Percentiles rank a stretch among this genome's conserved stretches.
These are phyloP conservation scores for Dioszegia hungarica DNA, from an alignment of 768 basidiomycete genomes.

Conservation along the genomic window DNA sequence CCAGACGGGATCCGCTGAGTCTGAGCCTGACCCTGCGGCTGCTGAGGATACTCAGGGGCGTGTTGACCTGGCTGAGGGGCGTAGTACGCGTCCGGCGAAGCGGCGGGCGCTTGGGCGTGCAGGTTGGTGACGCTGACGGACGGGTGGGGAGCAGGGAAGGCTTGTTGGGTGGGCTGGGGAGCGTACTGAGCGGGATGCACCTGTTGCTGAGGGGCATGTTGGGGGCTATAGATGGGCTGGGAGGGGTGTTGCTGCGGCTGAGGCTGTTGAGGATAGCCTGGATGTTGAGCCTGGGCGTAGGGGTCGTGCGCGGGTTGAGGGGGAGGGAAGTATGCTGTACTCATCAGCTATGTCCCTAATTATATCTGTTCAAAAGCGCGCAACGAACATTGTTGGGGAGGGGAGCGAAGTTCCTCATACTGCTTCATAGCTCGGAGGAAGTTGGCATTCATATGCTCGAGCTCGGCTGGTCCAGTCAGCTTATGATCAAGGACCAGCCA, in stretches of 20 bases:
- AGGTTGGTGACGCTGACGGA: not conserved
- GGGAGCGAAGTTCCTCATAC: constrained; percentile 88
- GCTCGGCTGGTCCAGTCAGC: constrained; percentile 62
- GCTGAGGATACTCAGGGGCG: constrained; percentile 32
- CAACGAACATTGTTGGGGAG: constrained; percentile 7
- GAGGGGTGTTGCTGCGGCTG: constrained; percentile 4
- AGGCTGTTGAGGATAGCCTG: constrained; percentile 11
- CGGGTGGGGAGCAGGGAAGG: constrained; percentile 37
- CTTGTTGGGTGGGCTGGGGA: constrained; percentile 8
- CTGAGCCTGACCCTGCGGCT: not conserved
- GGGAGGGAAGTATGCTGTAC: constrained; percentile 34
- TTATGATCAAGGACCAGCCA: not conserved
- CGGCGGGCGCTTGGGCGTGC: not conserved
- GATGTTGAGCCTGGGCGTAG: constrained; percentile 43
- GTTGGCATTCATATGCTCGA: constrained; percentile 89
- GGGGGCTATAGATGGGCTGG: constrained; percentile 18
- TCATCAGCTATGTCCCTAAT: constrained; percentile 1
- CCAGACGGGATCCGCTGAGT: constrained; percentile 37
- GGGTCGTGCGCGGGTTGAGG: constrained; percentile 38
- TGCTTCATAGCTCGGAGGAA: constrained; percentile 83
- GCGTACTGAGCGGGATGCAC: constrained; percentile 1
- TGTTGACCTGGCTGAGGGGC: constrained; percentile 21
- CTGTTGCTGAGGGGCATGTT: constrained; percentile 13
- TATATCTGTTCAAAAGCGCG: not conserved
- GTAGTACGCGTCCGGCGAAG: constrained; percentile 45